Conservation (phyloP, 257 asterid species). For the Solanum pennellii region DNA sequence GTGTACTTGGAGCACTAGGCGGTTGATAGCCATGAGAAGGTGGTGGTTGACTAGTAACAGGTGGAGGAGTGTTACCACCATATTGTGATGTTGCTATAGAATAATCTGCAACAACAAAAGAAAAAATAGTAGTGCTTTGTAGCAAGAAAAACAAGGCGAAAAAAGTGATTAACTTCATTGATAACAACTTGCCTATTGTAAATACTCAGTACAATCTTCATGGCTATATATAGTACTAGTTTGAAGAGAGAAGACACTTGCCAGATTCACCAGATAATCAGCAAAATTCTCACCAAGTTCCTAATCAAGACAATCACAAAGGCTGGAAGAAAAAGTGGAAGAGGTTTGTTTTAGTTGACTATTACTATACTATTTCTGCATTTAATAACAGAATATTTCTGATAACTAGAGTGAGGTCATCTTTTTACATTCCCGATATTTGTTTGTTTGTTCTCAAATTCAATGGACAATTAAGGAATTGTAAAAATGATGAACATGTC, state of each 20-base stretch:
- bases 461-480: background rate
- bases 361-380: background rate
- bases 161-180: background rate
- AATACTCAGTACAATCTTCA: background rate
- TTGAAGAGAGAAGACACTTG: background rate
- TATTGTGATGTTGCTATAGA: background rate
- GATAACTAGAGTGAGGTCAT: background rate
- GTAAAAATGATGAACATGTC: background rate
- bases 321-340: background rate
- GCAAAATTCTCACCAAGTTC: background rate
- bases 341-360: background rate
- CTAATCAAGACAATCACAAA: background rate
- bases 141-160: background rate
- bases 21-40: background rate
- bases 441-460: background rate
- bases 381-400: background rate
- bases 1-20: background rate
- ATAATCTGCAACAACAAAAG: background rate
- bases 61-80: background rate
- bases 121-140: background rate
- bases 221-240: background rate
- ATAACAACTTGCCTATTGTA: background rate
- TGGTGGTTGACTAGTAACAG: background rate
- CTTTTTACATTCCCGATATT: background rate
- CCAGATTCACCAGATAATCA: background rate